These are phyloP conservation scores for Silene uniflora DNA, from an alignment of 148 eudicot species.

Conservation along the genomic window DNA sequence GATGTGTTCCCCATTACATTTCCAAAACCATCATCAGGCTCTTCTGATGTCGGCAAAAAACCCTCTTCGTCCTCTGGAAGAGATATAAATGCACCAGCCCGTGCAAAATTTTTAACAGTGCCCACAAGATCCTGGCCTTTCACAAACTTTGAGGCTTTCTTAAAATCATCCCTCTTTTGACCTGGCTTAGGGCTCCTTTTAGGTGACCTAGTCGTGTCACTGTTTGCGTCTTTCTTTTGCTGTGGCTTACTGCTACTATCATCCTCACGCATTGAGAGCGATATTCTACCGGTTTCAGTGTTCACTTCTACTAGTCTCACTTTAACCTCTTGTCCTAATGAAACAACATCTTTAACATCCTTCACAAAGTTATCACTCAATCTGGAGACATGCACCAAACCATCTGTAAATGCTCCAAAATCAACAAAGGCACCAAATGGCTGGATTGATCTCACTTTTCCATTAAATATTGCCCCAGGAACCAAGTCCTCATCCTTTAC, in stretches of 20 bases:
- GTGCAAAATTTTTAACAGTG: conserved; percentile 64
- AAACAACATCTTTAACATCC: conserved; percentile 68
- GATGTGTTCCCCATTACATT: conserved; percentile 64
- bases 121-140: conserved; percentile 87
- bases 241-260: conserved; percentile 42
- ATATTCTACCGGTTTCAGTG: conserved; percentile 65
- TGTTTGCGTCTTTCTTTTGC: conserved; percentile 36
- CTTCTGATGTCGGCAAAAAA: conserved; percentile 76
- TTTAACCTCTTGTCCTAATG: conserved; percentile 88
- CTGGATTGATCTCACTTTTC: conserved; percentile 83
- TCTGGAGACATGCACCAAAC: conserved; percentile 84
- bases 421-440: conserved; percentile 98
- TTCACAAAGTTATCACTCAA: conserved; percentile 77
- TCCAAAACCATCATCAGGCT: conserved; percentile 60
- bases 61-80: conserved; percentile 95
- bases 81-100: conserved; percentile 79
- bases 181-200: conserved; percentile 36
- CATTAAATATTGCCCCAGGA: conserved; percentile 76
- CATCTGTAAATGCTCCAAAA: conserved; percentile 95
- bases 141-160: conserved; percentile 62
- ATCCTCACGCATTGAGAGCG: conserved; percentile 84
- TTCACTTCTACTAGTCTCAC: conserved; percentile 81
- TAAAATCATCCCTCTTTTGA: conserved; percentile 42
- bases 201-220: conserved; percentile 47
- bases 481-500: conserved; percentile 80